A percentile compares a stretch with the other conserved stretches of the same genome.
Evolutionary conservation across 2,329 filamentous ascomycete genomes (phyloP).

Genomic region (Chalaropsis ovoidea): DNA sequence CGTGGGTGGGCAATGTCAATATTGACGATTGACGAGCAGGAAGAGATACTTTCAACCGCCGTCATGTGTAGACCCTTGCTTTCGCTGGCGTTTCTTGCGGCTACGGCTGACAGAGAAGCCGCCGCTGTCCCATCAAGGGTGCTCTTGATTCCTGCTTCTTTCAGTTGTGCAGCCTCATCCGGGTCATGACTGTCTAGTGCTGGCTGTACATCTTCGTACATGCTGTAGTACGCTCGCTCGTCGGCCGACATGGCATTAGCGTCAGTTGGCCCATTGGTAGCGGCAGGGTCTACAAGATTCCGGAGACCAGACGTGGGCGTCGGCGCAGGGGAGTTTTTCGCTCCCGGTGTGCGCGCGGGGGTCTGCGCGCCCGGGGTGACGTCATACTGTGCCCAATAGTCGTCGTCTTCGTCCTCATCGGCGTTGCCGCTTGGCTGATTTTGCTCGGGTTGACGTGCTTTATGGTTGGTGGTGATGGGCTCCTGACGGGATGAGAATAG

Average conservation of each 20-base stretch:
- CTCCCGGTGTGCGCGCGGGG: conserved; percentile 37
- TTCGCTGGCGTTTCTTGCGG: not conserved
- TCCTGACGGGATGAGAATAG: not conserved
- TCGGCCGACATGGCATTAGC: conserved; percentile 32
- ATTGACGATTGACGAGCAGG: conserved; percentile 27
- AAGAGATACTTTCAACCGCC: conserved; percentile 14
- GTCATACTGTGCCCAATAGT: conserved; percentile 38
- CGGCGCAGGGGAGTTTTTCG: conserved; percentile 29
- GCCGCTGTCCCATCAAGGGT: conserved; percentile 32
- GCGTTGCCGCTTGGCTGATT: conserved; percentile 21
- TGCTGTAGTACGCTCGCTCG: conserved; percentile 65
- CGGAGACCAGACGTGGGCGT: conserved; percentile 24
- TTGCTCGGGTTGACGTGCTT: conserved; percentile 6
- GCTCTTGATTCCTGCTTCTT: conserved; percentile 34
- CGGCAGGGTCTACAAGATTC: conserved; percentile 1
- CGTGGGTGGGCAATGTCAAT: conserved; percentile 44
- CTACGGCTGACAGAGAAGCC: not conserved
- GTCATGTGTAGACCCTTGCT: not conserved
- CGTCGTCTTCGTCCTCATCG: conserved; percentile 42
- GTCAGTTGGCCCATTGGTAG: not conserved
- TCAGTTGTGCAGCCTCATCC: conserved; percentile 43
- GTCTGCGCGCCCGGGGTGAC: conserved; percentile 54
- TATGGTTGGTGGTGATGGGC: conserved; percentile 24
- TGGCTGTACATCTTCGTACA: conserved; percentile 68
- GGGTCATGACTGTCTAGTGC: conserved; percentile 73